These are phyloP conservation scores for Drosera capensis DNA, from an alignment of 148 eudicot genomes.

Conservation along the genomic window DNA sequence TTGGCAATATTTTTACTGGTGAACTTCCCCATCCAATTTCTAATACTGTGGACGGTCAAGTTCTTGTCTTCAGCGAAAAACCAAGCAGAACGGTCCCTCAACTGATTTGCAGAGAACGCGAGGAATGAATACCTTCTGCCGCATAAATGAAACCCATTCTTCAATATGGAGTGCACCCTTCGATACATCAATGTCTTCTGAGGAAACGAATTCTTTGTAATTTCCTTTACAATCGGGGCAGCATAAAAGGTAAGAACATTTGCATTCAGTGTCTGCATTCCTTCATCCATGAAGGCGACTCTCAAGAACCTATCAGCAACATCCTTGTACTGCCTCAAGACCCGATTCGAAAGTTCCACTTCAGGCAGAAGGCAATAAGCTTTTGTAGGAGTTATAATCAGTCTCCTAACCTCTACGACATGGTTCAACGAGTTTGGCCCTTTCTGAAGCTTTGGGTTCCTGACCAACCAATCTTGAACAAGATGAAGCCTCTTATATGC, in stretches of 20 bases:
- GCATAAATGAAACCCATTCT: conserved; percentile 47
- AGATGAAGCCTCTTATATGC: conserved; percentile 26
- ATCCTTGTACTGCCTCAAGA: conserved; percentile 45
- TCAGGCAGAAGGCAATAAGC: conserved; percentile 82
- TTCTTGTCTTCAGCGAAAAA: conserved; percentile 56
- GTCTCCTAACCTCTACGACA: conserved; percentile 52
- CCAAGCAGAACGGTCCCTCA: conserved; percentile 95
- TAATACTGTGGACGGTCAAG: conserved; percentile 18
- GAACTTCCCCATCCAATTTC: conserved; percentile 75
- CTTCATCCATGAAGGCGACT: conserved; percentile 91
- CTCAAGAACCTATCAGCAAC: conserved; percentile 66
- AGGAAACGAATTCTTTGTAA: conserved; percentile 17
- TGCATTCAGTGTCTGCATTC: conserved; percentile 46
- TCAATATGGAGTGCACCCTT: conserved; percentile 37
- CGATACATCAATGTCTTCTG: conserved; percentile 48
- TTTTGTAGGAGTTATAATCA: conserved; percentile 77
- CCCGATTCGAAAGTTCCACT: conserved; percentile 70
- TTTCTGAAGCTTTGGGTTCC: conserved; percentile 42
- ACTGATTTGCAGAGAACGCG: conserved; percentile 79
- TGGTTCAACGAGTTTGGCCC: conserved; percentile 26
- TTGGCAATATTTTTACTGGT: conserved; percentile 44
- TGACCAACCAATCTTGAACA: conserved; percentile 54
- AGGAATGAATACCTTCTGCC: conserved; percentile 64
- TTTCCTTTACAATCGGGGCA: conserved; percentile 46
- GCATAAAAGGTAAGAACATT: conserved; percentile 39